phyloP scores from a whole-genome alignment of 805 yeast genomes.

The Saturnispora hagleri region DNA sequence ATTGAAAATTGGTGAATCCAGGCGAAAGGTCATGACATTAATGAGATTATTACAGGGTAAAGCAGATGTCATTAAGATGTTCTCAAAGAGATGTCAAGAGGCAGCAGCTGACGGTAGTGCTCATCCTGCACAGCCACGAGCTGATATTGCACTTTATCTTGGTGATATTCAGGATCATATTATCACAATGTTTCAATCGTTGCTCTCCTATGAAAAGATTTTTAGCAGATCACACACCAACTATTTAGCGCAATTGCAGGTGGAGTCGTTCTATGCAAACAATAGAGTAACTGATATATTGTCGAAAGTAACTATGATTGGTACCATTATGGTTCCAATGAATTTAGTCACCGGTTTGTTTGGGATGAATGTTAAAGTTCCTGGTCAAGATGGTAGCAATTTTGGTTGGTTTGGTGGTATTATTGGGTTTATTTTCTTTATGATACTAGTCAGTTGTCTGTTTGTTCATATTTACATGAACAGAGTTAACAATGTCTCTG shows the following conservation, averaged over 20 bases:
- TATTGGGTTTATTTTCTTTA: conserved; percentile 23
- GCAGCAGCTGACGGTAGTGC: conserved; percentile 28
- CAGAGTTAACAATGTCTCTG: conserved; percentile 14
- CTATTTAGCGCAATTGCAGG: conserved; percentile 89
- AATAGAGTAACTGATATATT: conserved; percentile 79
- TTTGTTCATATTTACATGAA: conserved; percentile 22
- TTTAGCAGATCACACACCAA: conserved; percentile 87
- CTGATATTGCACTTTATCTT: conserved; percentile 81
- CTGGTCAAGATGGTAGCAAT: conserved; percentile 43
- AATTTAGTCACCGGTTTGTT: conserved; percentile 85
- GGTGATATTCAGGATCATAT: conserved; percentile 98
- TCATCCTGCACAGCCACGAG: conserved; percentile 54
- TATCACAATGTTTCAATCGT: conserved; percentile 88
- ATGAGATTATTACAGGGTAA: conserved; percentile 86
- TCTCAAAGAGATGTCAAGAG: conserved; percentile 91
- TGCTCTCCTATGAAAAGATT: conserved; percentile 85
- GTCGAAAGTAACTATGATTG: conserved; percentile 81
- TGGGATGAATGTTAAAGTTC: conserved; percentile 91
- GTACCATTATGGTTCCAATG: conserved; percentile 85
- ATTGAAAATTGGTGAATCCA: conserved; percentile 75
- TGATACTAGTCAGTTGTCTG: conserved; percentile 17
- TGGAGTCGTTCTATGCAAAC: conserved; percentile 80
- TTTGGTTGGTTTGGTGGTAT: conserved; percentile 47
- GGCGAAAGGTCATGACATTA: conserved; percentile 86
- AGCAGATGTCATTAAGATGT: conserved; percentile 94